Evolutionary conservation across 805 yeast species (phyloP).

Genomic region (Metschnikowia cerradonensis): DNA sequence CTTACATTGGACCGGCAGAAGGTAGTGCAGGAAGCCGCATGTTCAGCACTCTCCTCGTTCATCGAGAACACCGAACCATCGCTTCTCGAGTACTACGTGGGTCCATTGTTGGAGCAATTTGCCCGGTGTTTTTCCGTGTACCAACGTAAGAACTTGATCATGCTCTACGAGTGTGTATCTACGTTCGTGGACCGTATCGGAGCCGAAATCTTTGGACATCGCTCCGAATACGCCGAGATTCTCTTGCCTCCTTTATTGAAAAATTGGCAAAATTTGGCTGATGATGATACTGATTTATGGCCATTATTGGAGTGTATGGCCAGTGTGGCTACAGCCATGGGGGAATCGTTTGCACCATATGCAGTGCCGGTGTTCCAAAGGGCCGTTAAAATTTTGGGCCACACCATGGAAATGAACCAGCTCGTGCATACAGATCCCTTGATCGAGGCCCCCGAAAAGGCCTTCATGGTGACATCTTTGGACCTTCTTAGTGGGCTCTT

Average conservation of each 20-base stretch:
- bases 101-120: conserved; percentile 65
- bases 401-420: conserved; percentile 64
- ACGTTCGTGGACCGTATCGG: conserved; percentile 80
- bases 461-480: conserved; percentile 81
- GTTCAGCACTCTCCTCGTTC: conserved; percentile 79
- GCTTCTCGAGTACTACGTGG: conserved; percentile 58
- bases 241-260: conserved; percentile 77
- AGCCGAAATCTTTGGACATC: conserved; percentile 47
- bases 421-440: conserved; percentile 62
- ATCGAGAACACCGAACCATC: conserved; percentile 70
- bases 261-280: conserved; percentile 74
- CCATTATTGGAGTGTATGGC: conserved; percentile 92
- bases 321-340: conserved; percentile 81
- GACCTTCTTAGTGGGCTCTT: conserved; percentile 90
- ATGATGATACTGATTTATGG: conserved; percentile 84
- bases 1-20: conserved; percentile 81
- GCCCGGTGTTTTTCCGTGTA: conserved; percentile 70
- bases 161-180: conserved; percentile 86
- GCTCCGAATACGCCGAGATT: conserved; percentile 53
- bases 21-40: conserved; percentile 93
- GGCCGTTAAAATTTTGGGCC: conserved; percentile 63
- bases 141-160: conserved; percentile 75
- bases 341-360: conserved; percentile 80
- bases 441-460: conserved; percentile 78
- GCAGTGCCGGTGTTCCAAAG: conserved; percentile 84